These are phyloP conservation scores for Plectosphaerella cucumerina DNA, from an alignment of 2,329 filamentous ascomycete genomes.

Conservation along the genomic window DNA sequence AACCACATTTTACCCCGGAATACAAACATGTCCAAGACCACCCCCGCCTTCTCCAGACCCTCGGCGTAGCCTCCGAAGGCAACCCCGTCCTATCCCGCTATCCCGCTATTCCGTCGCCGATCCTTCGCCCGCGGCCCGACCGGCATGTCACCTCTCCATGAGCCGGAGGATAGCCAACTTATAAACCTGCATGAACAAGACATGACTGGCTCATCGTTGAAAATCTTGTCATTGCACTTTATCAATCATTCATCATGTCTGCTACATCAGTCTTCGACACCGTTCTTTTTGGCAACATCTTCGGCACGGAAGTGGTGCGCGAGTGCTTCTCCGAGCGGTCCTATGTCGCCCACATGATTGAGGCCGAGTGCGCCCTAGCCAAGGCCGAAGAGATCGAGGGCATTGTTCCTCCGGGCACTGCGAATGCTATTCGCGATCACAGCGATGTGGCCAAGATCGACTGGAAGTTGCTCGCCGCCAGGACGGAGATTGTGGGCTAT, in stretches of 20 bases:
- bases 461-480: slow-evolving; percentile 30
- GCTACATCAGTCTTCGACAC: slow-evolving; percentile 37
- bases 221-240: no score
- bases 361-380: slow-evolving; percentile 47
- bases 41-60: no score
- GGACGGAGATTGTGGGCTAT: slow-evolving; percentile 51
- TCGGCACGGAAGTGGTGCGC: slow-evolving; percentile 46
- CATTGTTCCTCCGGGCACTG: slow-evolving; percentile 37
- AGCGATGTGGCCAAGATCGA: slow-evolving; percentile 17
- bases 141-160: no score
- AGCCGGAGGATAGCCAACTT: no score
- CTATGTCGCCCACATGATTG: slow-evolving; percentile 43
- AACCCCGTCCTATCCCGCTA: no score
- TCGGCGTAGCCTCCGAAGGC: no score
- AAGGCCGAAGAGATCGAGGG: slow-evolving; percentile 42
- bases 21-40: no score
- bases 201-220: no score
- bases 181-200: no score
- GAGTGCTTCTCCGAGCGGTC: slow-evolving; percentile 45
- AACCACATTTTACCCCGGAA: no score
- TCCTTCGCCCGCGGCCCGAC: no score
- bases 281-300: slow-evolving; percentile 44
- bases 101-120: no score
- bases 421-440: slow-evolving; percentile 28
- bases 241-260: slow-evolving; percentile 9